A percentile compares a stretch with the other conserved stretches of the same genome.
phyloP scores from a whole-genome alignment of 371 early-diverging fungal genomes.

The Mortierella sp. region DNA sequence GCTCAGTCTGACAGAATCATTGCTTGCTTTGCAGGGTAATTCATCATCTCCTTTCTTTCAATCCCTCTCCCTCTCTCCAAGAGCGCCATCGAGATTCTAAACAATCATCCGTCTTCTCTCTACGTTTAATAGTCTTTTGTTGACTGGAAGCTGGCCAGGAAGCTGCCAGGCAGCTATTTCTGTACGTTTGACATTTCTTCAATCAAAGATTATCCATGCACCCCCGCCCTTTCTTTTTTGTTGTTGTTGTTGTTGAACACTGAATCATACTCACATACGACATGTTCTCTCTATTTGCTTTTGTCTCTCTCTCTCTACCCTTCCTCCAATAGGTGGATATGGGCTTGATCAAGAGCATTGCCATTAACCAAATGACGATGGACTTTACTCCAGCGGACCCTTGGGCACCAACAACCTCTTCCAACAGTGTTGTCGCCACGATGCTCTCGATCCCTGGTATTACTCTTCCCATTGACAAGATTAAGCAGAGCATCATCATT shows the following conservation, averaged over 20 bases:
- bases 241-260: too few species aligned
- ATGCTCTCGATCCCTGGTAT: constrained; percentile 50
- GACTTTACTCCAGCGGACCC: constrained; percentile 42
- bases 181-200: constrained; percentile 12
- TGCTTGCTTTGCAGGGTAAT: constrained; percentile 45
- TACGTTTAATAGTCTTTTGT: constrained; percentile 27
- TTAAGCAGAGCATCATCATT: constrained; percentile 38
- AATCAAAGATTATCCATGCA: too few species aligned
- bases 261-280: too few species aligned
- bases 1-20: constrained; percentile 30
- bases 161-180: constrained; percentile 43
- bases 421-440: constrained; percentile 34
- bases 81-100: too few species aligned
- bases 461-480: constrained; percentile 28
- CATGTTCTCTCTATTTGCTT: too few species aligned
- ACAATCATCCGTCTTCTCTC: background rate
- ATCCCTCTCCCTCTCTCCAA: background rate
- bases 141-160: constrained; percentile 48
- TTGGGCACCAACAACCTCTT: constrained; percentile 35
- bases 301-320: too few species aligned
- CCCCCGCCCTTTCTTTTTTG: too few species aligned
- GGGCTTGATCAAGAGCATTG: constrained; percentile 37
- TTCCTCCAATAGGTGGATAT: constrained; percentile 16
- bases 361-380: constrained; percentile 49
- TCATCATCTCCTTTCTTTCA: background rate